Conservation (phyloP, 1,284 basidiomycete species). For the Ceratobasidium sp. region DNA sequence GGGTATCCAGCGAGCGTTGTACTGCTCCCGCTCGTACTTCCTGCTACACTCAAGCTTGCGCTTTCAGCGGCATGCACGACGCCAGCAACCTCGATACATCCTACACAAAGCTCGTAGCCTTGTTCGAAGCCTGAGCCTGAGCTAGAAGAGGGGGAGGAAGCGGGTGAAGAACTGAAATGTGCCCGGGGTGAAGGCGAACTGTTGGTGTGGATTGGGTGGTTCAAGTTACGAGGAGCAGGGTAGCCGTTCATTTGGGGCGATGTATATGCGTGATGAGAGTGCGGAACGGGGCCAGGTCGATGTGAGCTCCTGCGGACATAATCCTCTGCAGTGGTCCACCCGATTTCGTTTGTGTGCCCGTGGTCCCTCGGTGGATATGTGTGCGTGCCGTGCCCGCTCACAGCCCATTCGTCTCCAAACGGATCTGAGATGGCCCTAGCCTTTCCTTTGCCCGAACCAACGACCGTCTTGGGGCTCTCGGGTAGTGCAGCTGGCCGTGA, state of each 20-base stretch:
- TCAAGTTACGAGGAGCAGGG: not conserved
- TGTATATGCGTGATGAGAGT: slow-evolving; percentile 28
- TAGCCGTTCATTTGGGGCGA: slow-evolving; percentile 19
- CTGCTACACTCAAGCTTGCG: slow-evolving; percentile 32
- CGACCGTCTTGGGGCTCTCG: slow-evolving; percentile 50
- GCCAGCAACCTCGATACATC: slow-evolving; percentile 80
- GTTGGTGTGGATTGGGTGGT: slow-evolving; percentile 13
- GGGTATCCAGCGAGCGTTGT: slow-evolving; percentile 32
- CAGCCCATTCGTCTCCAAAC: slow-evolving; percentile 35
- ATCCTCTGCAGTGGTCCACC: slow-evolving; percentile 27
- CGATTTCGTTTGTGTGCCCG: not conserved
- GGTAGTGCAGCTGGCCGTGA: slow-evolving; percentile 28
- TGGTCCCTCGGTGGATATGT: slow-evolving; percentile 31
- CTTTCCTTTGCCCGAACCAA: slow-evolving; percentile 57
- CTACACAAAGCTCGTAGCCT: slow-evolving; percentile 85
- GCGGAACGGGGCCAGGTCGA: slow-evolving; percentile 39
- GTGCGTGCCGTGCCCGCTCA: slow-evolving; percentile 7
- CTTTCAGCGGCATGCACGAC: slow-evolving; percentile 76
- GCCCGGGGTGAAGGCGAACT: slow-evolving; percentile 38
- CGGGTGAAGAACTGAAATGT: slow-evolving; percentile 47
- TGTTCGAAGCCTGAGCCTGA: slow-evolving; percentile 53
- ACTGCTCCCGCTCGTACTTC: slow-evolving; percentile 24
- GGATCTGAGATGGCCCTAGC: slow-evolving; percentile 47
- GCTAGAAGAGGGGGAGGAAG: slow-evolving; percentile 53
- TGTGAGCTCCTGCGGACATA: slow-evolving; percentile 12